Conservation (phyloP, 306 rosid species). For the Gastrolobium bilobum region DNA sequence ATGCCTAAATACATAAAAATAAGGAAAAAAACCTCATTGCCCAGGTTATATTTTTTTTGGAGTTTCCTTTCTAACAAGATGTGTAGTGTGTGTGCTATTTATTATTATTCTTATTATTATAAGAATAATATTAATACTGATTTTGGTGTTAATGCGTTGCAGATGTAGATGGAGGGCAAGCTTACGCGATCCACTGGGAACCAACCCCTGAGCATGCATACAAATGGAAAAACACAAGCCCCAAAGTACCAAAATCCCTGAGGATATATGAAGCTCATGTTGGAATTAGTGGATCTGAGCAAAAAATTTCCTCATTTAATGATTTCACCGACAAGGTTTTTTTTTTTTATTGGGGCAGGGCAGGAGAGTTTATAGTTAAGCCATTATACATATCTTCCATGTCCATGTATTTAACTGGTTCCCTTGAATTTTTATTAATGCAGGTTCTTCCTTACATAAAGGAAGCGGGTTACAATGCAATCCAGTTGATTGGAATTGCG, state of each 20-base stretch:
- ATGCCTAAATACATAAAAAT: not conserved
- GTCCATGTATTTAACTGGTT: constrained; percentile 14
- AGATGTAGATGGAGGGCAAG: constrained; percentile 81
- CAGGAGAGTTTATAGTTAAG: constrained; percentile 17
- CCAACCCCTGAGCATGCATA: constrained; percentile 87
- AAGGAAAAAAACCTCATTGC: not conserved
- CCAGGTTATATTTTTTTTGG: constrained; percentile 1
- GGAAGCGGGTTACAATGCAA: constrained; percentile 90
- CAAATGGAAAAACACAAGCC: constrained; percentile 77
- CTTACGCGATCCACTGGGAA: constrained; percentile 96
- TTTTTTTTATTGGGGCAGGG: not conserved
- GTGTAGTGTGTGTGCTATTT: constrained; percentile 10
- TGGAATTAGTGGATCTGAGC: constrained; percentile 96
- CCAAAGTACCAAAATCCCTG: constrained; percentile 76
- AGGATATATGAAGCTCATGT: constrained; percentile 95
- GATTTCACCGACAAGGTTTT: constrained; percentile 75
- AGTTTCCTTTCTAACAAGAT: constrained; percentile 16
- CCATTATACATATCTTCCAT: constrained; percentile 34
- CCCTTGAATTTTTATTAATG: constrained; percentile 47
- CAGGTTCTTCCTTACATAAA: constrained; percentile 95
- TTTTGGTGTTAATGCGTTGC: constrained; percentile 52
- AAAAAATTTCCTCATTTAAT: constrained; percentile 79
- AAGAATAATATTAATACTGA: not conserved
- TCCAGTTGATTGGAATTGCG: constrained; percentile 88
- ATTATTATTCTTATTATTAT: not conserved